Evolutionary conservation across 2,329 filamentous ascomycete species (phyloP).

Genomic region (Setomelanomma holmii): DNA sequence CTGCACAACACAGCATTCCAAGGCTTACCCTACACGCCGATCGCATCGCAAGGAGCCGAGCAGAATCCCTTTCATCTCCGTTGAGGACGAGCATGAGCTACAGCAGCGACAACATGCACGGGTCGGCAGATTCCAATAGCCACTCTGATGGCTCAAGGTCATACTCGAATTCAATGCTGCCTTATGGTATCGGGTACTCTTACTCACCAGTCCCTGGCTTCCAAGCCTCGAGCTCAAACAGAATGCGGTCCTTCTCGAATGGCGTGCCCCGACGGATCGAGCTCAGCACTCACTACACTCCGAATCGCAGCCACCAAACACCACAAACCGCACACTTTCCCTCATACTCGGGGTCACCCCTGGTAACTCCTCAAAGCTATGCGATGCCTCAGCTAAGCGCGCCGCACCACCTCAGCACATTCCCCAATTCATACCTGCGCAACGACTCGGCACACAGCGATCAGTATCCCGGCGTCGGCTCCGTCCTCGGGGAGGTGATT

Average conservation of each 20-base stretch:
- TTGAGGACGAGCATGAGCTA: slow-evolving; percentile 57
- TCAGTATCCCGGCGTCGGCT: slow-evolving; percentile 43
- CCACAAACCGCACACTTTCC: slow-evolving; percentile 51
- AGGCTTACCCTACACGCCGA: slow-evolving; percentile 54
- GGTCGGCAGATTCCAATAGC: slow-evolving; percentile 29
- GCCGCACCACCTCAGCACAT: slow-evolving; percentile 49
- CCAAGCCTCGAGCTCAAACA: slow-evolving; percentile 44
- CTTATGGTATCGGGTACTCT: slow-evolving; percentile 49
- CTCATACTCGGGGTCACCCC: slow-evolving; percentile 49
- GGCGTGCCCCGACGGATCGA: slow-evolving; percentile 50
- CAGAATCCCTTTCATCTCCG: slow-evolving; percentile 54
- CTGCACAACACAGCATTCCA: slow-evolving; percentile 50
- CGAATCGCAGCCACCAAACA: slow-evolving; percentile 41
- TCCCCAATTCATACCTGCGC: slow-evolving; percentile 47
- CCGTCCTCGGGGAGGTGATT: slow-evolving; percentile 47
- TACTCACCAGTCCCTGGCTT: slow-evolving; percentile 51
- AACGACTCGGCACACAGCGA: slow-evolving; percentile 45
- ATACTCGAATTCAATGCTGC: slow-evolving; percentile 46
- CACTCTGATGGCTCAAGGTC: slow-evolving; percentile 34
- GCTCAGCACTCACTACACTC: slow-evolving; percentile 49
- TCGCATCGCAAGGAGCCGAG: slow-evolving; percentile 49
- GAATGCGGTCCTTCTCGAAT: slow-evolving; percentile 51
- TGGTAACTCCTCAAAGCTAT: slow-evolving; percentile 46
- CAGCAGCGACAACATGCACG: slow-evolving; percentile 37
- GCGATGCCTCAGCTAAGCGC: slow-evolving; percentile 49